phyloP scores from a whole-genome alignment of 164 flowering plant species.

The Litsea cubeba region DNA sequence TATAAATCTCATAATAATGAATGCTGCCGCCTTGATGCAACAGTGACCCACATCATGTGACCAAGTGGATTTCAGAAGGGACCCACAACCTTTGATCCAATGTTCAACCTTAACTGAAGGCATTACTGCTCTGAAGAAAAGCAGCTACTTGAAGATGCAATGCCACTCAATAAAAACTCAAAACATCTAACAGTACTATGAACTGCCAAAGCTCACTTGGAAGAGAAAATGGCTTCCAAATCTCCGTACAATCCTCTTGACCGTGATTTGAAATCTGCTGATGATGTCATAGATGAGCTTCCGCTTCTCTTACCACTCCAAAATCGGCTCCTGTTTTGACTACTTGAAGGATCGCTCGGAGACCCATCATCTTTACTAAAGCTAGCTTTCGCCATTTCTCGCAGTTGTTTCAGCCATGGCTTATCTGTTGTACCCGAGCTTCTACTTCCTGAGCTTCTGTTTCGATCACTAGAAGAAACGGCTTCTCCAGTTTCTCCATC shows the following conservation, averaged over 20 bases:
- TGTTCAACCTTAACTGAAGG: background rate
- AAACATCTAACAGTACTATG: background rate
- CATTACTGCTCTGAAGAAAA: background rate
- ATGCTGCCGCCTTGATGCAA: background rate
- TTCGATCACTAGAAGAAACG: slow-evolving; percentile 23
- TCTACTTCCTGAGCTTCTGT: slow-evolving; percentile 38
- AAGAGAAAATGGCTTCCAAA: slow-evolving; percentile 79
- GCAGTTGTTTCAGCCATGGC: slow-evolving; percentile 75
- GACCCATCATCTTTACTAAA: slow-evolving; percentile 47
- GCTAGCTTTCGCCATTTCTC: slow-evolving; percentile 82
- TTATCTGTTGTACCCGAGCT: slow-evolving; percentile 49
- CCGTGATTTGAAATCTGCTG: slow-evolving; percentile 51
- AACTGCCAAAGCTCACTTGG: slow-evolving; percentile 22
- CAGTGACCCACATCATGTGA: background rate
- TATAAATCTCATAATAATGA: no score
- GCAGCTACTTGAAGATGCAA: background rate
- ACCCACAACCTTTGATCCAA: background rate
- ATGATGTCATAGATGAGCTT: slow-evolving; percentile 49
- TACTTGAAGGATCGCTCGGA: slow-evolving; percentile 58
- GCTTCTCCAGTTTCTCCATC: slow-evolving; percentile 24
- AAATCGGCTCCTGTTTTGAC: slow-evolving; percentile 47
- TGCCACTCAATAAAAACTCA: background rate
- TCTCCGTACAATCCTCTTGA: slow-evolving; percentile 57
- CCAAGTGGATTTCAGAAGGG: background rate
- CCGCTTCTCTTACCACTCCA: slow-evolving; percentile 62